A percentile compares a stretch with the other conserved stretches of the same genome.
Evolutionary conservation across 108 stramenopile species (phyloP).

Genomic region (Parmales sp.): DNA sequence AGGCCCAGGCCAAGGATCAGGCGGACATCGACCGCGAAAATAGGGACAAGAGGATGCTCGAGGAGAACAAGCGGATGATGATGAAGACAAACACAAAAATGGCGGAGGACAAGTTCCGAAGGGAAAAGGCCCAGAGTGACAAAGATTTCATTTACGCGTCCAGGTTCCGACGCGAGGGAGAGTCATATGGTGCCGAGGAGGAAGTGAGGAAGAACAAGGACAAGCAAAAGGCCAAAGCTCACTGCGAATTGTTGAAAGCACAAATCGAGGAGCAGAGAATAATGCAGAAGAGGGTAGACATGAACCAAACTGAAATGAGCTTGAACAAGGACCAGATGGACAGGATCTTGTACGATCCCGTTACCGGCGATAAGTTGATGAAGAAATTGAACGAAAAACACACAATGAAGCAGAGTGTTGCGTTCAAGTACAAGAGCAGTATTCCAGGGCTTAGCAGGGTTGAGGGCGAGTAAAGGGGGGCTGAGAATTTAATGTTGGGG

Average conservation of each 20-base stretch:
- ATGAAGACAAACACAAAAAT: constrained; percentile 1
- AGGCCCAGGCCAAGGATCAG: constrained; percentile 1
- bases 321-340: constrained; percentile 8
- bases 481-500: too few relatives aligned
- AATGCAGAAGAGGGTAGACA: constrained; percentile 7
- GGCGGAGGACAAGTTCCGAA: not conserved
- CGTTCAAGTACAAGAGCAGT: constrained; percentile 5
- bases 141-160: not conserved
- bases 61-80: constrained; percentile 2
- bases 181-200: constrained; percentile 9
- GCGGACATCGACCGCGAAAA: constrained; percentile 1
- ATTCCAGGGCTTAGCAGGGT: not conserved
- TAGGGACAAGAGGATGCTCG: not conserved
- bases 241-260: not conserved
- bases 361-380: not conserved
- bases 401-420: constrained; percentile 2
- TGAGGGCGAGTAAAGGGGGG: too few relatives aligned
- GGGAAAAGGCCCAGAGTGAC: not conserved
- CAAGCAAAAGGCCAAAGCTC: not conserved
- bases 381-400: constrained; percentile 4
- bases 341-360: not conserved
- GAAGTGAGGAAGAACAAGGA: not conserved
- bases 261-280: constrained; percentile 5
- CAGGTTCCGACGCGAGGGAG: constrained; percentile 1
- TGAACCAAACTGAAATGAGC: constrained; percentile 3